Base-by-base conservation (phyloP, 2,329 filamentous ascomycete genomes). In the Cladosporium sp. region DNA sequence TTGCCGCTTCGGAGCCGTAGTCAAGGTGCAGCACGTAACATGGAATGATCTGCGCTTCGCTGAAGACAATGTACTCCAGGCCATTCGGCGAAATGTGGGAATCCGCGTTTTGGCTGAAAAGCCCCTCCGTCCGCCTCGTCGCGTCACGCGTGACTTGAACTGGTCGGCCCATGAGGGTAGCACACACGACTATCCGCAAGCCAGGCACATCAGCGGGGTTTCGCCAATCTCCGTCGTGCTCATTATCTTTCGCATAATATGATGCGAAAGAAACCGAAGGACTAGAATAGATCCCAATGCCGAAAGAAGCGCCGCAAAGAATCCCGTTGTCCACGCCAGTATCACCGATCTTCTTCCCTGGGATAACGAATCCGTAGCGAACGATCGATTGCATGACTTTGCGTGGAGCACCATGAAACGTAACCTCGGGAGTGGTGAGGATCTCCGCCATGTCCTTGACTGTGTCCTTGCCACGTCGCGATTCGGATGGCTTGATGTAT, bases 21-120 rank as follows among this genome's bases (percentile, higher is more conserved):
- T 83, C 81, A 10, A 82, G 71, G 65, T 83, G 80, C 5, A 83
- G 73, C 11, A 82, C 79, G 63, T 82, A 82, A 58, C 79, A 79
- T 0, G 81, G 81, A 11, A 83, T 70, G 11, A 83, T 81, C 56
- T 79, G 79, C 3, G 75, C 72, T 8, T 73, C 67, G n/a, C 81
- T 72, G 67, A 83, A 82, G 14, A 82, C 78, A 23, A 83, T 75
- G 62, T 82, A 83, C 67, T 82, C 80, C 23, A 76, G 68, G 1
- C 67, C 67, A 8, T 73, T 69, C n/a, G 78, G 75, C 2, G 72
- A 76, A 23, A 81, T 76, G 63, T 54, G 51, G 5, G 51, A 54
- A n/a, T 54, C 51, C 2, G 51, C 51, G 8, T 14, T 11, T 3
- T 30, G 4, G 16, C 32, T 8, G 2, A 8, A n/a, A 1, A 54